phyloP scores from a whole-genome alignment of 2,329 filamentous ascomycete genomes.

The Penicillium rolfsii region DNA sequence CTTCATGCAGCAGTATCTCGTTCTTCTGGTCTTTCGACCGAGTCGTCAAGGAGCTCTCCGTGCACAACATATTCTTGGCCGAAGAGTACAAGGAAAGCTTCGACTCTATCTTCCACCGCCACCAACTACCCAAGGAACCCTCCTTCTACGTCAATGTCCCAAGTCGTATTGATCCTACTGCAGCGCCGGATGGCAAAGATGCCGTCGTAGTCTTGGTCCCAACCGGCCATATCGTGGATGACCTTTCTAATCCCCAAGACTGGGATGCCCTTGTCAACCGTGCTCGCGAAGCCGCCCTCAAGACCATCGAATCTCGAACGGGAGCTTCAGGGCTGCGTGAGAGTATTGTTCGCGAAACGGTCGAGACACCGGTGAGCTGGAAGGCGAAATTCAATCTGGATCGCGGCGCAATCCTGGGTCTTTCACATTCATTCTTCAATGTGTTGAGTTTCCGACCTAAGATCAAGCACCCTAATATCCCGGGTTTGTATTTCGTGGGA shows the following conservation, averaged over 20 bases:
- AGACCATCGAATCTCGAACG: constrained; percentile 63
- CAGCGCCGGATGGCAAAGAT: constrained; percentile 68
- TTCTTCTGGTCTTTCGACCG: constrained; percentile 64
- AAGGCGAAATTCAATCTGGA: constrained; percentile 71
- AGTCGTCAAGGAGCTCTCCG: constrained; percentile 63
- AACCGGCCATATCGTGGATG: constrained; percentile 63
- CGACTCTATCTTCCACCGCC: constrained; percentile 72
- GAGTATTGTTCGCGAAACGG: constrained; percentile 61
- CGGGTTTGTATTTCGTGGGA: constrained; percentile 68
- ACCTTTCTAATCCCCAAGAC: constrained; percentile 15
- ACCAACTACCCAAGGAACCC: constrained; percentile 67
- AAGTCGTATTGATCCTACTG: constrained; percentile 67
- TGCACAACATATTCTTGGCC: constrained; percentile 78
- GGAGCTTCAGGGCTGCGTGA: constrained; percentile 55
- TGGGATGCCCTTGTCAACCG: constrained; percentile 52
- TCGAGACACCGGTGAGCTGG: constrained; percentile 70
- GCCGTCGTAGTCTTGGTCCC: constrained; percentile 71
- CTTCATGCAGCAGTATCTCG: constrained; percentile 73
- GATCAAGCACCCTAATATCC: constrained; percentile 31
- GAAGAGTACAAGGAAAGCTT: constrained; percentile 74
- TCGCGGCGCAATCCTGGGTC: constrained; percentile 72
- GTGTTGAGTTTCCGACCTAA: constrained; percentile 39
- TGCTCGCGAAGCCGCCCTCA: constrained; percentile 63
- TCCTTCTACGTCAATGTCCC: constrained; percentile 80
- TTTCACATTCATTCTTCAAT: constrained; percentile 71